Evolutionary conservation across 257 asterid genomes (phyloP).

Genomic region (Scutellaria barbata): DNA sequence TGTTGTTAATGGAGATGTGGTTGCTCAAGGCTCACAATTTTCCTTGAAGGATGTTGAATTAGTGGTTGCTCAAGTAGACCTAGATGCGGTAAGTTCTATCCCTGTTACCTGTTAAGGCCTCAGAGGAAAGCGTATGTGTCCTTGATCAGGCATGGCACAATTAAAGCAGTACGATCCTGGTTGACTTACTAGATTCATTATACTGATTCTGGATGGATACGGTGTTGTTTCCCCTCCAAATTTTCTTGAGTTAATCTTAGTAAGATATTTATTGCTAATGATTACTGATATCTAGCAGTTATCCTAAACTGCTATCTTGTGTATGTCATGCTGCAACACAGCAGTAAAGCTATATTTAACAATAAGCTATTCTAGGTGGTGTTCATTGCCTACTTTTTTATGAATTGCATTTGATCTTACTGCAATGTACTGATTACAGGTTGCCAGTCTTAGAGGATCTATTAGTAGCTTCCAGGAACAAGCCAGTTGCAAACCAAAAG

Average conservation of each 20-base stretch:
- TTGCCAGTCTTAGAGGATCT: constrained; percentile 92
- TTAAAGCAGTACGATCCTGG: not conserved
- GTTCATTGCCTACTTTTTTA: constrained; percentile 15
- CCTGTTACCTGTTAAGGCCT: constrained; percentile 24
- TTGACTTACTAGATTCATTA: constrained; percentile 9
- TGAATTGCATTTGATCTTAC: constrained; percentile 29
- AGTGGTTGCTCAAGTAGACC: constrained; percentile 92
- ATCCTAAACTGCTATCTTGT: not conserved
- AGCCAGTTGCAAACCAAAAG: constrained; percentile 83
- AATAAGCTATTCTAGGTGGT: constrained; percentile 26
- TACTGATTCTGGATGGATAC: constrained; percentile 27
- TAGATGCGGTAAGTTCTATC: constrained; percentile 80
- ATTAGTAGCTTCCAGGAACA: constrained; percentile 97
- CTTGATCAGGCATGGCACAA: constrained; percentile 11
- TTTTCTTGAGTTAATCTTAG: constrained; percentile 2
- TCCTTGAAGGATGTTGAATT: constrained; percentile 91
- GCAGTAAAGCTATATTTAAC: not conserved
- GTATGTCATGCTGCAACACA: constrained; percentile 19
- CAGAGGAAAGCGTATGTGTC: not conserved
- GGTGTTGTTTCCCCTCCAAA: constrained; percentile 1
- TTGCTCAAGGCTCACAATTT: constrained; percentile 94
- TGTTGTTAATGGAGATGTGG: constrained; percentile 91
- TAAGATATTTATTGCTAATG: constrained; percentile 3
- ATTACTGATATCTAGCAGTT: constrained; percentile 6
- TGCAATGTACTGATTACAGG: constrained; percentile 50